Conservation (phyloP, 2,329 filamentous ascomycete genomes). For the Hymenoscyphus fructigenus region DNA sequence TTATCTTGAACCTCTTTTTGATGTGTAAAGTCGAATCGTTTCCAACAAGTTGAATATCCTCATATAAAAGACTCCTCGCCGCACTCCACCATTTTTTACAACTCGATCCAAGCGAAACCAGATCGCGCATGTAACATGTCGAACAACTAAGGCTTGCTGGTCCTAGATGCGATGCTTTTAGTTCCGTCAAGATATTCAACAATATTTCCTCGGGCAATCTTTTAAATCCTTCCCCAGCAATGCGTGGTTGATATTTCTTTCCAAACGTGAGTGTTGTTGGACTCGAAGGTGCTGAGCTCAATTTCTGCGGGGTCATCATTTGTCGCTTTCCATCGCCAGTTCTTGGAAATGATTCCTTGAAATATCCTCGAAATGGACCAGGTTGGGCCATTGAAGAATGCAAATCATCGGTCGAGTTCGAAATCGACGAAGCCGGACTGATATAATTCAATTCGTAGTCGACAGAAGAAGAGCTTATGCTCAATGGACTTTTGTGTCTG, state of each 20-base stretch:
- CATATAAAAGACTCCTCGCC: conserved; percentile 45
- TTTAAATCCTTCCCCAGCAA: conserved; percentile 53
- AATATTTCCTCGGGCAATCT: conserved; percentile 59
- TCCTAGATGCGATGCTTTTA: conserved; percentile 52
- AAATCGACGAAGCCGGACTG: conserved; percentile 24
- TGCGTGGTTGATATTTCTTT: conserved; percentile 19
- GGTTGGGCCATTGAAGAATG: conserved; percentile 10
- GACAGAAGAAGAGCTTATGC: conserved; percentile 26
- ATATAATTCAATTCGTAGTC: conserved; percentile 26
- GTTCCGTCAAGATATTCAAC: conserved; percentile 52
- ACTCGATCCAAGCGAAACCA: conserved; percentile 50
- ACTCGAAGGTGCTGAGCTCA: conserved; percentile 11
- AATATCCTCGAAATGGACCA: conserved; percentile 11
- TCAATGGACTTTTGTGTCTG: conserved; percentile 32
- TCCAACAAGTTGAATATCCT: conserved; percentile 58
- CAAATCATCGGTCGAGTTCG: conserved; percentile 16
- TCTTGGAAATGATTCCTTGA: conserved; percentile 19
- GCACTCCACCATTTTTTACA: conserved; percentile 53
- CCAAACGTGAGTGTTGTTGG: conserved; percentile 10
- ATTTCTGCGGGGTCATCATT: conserved; percentile 22
- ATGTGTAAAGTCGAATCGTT: conserved; percentile 50
- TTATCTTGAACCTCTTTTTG: conserved; percentile 57
- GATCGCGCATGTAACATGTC: conserved; percentile 65
- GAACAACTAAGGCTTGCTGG: conserved; percentile 53
- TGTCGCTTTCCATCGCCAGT: conserved; percentile 14